A percentile compares a stretch with the other conserved stretches of the same genome.
phyloP scores from a whole-genome alignment of 495 filamentous ascomycete genomes.

The Aspergillus baeticus region DNA sequence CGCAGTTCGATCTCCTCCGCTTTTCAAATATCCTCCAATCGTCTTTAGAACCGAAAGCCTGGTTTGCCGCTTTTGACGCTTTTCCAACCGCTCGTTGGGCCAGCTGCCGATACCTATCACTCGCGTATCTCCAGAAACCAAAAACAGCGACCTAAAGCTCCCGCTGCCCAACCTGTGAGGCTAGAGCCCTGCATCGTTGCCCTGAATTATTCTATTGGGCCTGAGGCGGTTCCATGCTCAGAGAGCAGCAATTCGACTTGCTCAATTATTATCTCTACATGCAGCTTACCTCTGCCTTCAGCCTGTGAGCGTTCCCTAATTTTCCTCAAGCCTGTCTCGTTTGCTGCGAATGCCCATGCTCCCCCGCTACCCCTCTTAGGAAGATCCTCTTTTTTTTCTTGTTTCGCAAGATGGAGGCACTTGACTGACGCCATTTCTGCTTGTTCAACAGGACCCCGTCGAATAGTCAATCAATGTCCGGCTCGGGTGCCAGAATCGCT shows the following conservation, averaged over 20 bases:
- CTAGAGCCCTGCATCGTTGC: slow-evolving; percentile 29
- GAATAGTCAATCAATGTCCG: slow-evolving; percentile 7
- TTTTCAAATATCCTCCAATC: neutral
- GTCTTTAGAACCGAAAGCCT: slow-evolving; percentile 2
- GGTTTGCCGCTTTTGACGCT: slow-evolving; percentile 22
- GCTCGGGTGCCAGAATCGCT: neutral
- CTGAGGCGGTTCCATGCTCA: slow-evolving; percentile 9
- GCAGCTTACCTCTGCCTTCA: slow-evolving; percentile 21
- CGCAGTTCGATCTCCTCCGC: neutral
- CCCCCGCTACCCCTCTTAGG: slow-evolving; percentile 14
- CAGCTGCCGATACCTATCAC: slow-evolving; percentile 1
- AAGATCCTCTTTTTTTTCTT: neutral
- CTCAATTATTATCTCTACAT: slow-evolving; percentile 17
- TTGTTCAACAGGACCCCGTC: slow-evolving; percentile 2
- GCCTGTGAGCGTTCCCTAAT: slow-evolving; percentile 29
- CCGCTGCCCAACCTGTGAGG: slow-evolving; percentile 47
- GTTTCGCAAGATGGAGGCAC: neutral
- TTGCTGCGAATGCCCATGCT: slow-evolving; percentile 24
- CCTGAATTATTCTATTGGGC: slow-evolving; percentile 24
- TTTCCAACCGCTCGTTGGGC: neutral
- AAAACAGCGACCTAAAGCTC: slow-evolving; percentile 9
- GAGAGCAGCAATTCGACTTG: slow-evolving; percentile 8
- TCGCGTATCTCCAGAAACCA: slow-evolving; percentile 14
- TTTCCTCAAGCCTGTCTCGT: slow-evolving; percentile 20
- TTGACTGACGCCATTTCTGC: slow-evolving; percentile 12